Conservation (phyloP, 164 flowering plant species). For the Dillenia suffruticosa region DNA sequence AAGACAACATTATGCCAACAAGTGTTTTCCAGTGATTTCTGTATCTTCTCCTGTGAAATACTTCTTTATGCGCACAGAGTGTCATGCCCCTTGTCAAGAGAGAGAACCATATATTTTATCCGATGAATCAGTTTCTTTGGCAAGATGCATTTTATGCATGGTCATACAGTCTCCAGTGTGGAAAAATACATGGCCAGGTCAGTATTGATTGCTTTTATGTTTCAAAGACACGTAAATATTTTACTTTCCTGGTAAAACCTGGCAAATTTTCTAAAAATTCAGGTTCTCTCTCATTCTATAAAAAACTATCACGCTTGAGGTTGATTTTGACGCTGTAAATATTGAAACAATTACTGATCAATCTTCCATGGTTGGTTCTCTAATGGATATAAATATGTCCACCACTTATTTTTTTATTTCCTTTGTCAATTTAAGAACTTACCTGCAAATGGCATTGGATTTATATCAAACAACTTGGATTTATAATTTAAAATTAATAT, state of each 20-base stretch:
- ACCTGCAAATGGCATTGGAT: no score
- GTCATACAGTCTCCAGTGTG: slow-evolving; percentile 42
- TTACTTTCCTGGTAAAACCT: neutral
- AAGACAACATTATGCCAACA: no score
- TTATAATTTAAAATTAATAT: no score
- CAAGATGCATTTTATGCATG: slow-evolving; percentile 77
- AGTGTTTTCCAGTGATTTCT: no score
- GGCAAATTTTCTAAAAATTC: slow-evolving; percentile 15
- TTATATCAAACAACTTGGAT: no score
- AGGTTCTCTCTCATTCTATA: slow-evolving; percentile 85
- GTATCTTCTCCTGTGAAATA: no score
- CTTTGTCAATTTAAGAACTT: no score
- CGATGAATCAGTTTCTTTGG: slow-evolving; percentile 27
- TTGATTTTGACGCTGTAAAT: slow-evolving; percentile 46
- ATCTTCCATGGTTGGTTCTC: slow-evolving; percentile 37
- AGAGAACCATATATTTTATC: no score
- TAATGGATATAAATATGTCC: no score
- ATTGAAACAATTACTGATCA: slow-evolving; percentile 49
- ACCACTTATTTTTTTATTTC: no score
- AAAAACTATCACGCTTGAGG: slow-evolving; percentile 51
- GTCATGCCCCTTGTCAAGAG: no score
- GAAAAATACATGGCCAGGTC: slow-evolving; percentile 80
- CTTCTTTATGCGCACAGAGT: no score
- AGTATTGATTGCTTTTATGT: slow-evolving; percentile 5
- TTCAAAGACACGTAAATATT: neutral